Base-by-base conservation (phyloP, 2,329 filamentous ascomycete species). In the Ophiostoma himal-ulmi region DNA sequence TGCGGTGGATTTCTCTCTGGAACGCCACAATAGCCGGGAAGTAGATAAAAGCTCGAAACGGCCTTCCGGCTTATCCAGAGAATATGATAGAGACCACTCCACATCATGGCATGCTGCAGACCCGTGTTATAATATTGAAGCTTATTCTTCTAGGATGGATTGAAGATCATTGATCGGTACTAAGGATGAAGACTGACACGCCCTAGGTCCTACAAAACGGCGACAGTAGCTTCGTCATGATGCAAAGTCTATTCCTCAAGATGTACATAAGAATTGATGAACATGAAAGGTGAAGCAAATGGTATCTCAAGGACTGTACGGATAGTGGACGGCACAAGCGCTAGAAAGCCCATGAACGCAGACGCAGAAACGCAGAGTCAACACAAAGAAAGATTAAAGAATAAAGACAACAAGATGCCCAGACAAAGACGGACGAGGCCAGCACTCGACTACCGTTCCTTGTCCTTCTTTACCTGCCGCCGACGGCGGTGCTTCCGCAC, bases 401-500 rank as follows among this genome's bases (percentile, higher is more conserved):
- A 57, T 10, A 57, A 13, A 26, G 7, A 11, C 52, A 26, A 26
- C 4, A 26, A 48, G 14, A 20, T 20, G 14, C 10, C 26, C 8
- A 17, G n/a, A 5, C 3, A 20, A 5, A n/a, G 17, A 5, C 6
- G n/a, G 17, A 1, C 17, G 7, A 48, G 44, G 44, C 44, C 17
- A 48, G 44, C 44, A 20, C 7, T n/a, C 44, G n/a, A 48, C 17
- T 48, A 48, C 7, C 36, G 20, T 20, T 65, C 20, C 62, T 22
- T 39, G 34, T 65, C 62, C 22, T 73, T 73, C 34, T 76, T 75
- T 52, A 69, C 69, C 64, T 68, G 68, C 37, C 72, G 75, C n/a
- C 75, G 75, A 57, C 74, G 75, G 48, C 74, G 80, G 74, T 78
- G 80, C 75, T 81, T 82, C 68, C 83, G 78, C 3, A 82, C 75